Base-by-base conservation (phyloP, 2,329 filamentous ascomycete genomes). In the Teratosphaeria epicoccoides region DNA sequence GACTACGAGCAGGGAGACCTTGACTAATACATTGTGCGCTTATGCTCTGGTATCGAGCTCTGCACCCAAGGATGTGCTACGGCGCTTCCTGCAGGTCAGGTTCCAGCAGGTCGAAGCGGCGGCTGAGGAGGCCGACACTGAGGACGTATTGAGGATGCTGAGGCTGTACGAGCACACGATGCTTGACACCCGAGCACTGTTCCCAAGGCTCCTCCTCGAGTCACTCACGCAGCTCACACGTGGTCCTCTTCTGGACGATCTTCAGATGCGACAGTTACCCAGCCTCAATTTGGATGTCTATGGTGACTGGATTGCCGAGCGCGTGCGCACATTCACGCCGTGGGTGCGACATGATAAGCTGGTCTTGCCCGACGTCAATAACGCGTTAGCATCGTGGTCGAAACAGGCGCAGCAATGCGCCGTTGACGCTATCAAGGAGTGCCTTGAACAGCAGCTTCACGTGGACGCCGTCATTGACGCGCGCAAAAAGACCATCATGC, bases 261-360 rank as follows among this genome's bases (percentile, higher is more conserved):
- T 76, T 1, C 76, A 82, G 1, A 72, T 96, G 17, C 76, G 78
- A 50, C 70, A 72, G 1, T 68, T 93, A 1, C 81, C 87, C 57
- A 84, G 84, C 14, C 71, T 95, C 11, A 80, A 86, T 29, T 71
- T 96, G 24, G 88, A 95, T 63, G 71, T 93, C 9, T 82, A 88
- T 61, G 81, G 84, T 57, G 77, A 78, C 20, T 95, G 89, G 86
- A 86, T 93, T 56, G 79, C 85, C 17, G 82, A 89, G 6, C 88
- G 94, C 54, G 86, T 95, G 43, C 81, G 80, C 46, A 85, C 85
- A 57, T 96, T 94, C 64, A 91, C 83, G 0, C 90, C 90, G 0
- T 95, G 88, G 71, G 86, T 94, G 29, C 82, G 87, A 25, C 83
- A 94, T 60, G 87, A 90, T 58, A 86, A 93, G 58, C 60, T 76